Percentiles rank a stretch among this genome's conserved stretches.
Conservation (phyloP, 2,329 filamentous ascomycete genomes). For the Lasiodiplodia sp. region DNA sequence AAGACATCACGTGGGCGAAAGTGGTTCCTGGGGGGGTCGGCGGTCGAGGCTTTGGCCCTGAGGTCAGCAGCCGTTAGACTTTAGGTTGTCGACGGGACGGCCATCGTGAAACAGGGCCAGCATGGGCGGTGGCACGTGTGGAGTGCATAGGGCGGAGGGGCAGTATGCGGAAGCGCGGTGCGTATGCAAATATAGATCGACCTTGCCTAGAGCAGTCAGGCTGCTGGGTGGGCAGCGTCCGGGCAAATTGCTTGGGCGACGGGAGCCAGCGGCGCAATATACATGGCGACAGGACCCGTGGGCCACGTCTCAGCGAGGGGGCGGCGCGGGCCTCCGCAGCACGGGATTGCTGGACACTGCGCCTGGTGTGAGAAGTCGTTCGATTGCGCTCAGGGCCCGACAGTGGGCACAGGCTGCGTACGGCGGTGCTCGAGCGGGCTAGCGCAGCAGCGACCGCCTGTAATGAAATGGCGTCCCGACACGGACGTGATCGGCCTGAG, state of each 20-base stretch:
- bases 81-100: conserved; percentile 21
- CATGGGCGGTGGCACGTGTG: conserved; percentile 16
- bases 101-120: conserved; percentile 22
- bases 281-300: conserved; percentile 13
- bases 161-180: not conserved
- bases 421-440: conserved; percentile 16
- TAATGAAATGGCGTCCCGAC: conserved; percentile 22
- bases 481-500: conserved; percentile 16
- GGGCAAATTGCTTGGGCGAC: conserved; percentile 10
- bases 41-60: not conserved
- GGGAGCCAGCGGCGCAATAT: conserved; percentile 12
- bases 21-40: not conserved
- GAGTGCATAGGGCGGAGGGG: conserved; percentile 20
- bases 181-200: conserved; percentile 28
- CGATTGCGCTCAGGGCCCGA: conserved; percentile 16
- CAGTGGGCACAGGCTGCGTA: conserved; percentile 7
- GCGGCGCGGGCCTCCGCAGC: conserved; percentile 17
- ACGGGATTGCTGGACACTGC: conserved; percentile 18
- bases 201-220: conserved; percentile 11
- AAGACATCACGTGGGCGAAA: not conserved
- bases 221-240: not conserved
- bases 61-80: conserved; percentile 15
- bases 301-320: conserved; percentile 18
- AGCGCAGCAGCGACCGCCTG: conserved; percentile 9
- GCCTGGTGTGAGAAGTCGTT: conserved; percentile 19